Evolutionary conservation across 2,329 filamentous ascomycete genomes (phyloP).

Genomic region (Neonectria magnoliae): DNA sequence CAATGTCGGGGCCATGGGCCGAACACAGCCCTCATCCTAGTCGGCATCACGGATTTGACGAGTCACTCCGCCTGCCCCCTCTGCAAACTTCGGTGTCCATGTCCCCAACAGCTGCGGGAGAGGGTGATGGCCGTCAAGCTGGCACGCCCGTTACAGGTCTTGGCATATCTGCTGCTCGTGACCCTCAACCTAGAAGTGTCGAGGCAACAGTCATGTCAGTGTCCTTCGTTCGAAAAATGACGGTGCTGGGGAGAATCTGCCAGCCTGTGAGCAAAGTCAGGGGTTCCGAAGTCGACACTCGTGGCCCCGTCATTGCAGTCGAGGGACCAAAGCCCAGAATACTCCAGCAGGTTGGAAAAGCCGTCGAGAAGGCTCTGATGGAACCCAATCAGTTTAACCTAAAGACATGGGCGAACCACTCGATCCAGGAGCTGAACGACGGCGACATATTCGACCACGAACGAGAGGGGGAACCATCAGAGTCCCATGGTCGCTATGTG

Average conservation of each 20-base stretch:
- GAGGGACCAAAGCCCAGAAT: conserved; percentile 74
- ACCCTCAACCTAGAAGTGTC: conserved; percentile 57
- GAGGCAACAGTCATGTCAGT: conserved; percentile 81
- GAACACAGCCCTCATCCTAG: conserved; percentile 45
- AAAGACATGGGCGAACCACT: conserved; percentile 56
- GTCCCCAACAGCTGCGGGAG: conserved; percentile 40
- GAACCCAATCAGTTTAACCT: conserved; percentile 54
- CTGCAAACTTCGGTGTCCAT: conserved; percentile 57
- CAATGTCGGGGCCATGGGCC: conserved; percentile 41
- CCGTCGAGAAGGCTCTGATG: conserved; percentile 71
- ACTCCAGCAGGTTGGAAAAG: conserved; percentile 66
- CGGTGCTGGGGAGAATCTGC: conserved; percentile 78
- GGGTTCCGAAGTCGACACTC: conserved; percentile 52
- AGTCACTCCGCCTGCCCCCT: conserved; percentile 64
- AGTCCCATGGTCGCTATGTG: conserved; percentile 55
- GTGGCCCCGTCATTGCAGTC: conserved; percentile 85
- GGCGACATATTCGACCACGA: conserved; percentile 22
- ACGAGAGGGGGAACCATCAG: conserved; percentile 26
- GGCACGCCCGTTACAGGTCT: conserved; percentile 43
- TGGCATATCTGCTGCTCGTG: conserved; percentile 35
- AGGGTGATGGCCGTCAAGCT: conserved; percentile 41
- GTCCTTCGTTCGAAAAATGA: conserved; percentile 78
- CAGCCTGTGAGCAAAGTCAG: conserved; percentile 65
- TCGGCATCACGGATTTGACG: conserved; percentile 62
- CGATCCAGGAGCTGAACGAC: conserved; percentile 22